These are phyloP conservation scores for Acer saccharum DNA, from an alignment of 345 rosid species.

Conservation along the genomic window DNA sequence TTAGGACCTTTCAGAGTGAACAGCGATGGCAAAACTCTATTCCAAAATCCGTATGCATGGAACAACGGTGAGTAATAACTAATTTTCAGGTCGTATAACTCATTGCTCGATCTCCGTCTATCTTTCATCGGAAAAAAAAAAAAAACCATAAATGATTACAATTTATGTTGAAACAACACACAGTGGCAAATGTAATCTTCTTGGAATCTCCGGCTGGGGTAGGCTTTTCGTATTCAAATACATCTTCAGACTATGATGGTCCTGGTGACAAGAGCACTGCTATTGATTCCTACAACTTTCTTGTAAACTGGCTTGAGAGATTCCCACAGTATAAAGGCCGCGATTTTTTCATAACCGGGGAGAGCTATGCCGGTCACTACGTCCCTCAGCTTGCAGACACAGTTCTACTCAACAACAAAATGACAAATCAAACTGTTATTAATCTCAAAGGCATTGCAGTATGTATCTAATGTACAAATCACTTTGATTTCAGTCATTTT, in stretches of 20 bases:
- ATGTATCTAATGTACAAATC: neutral
- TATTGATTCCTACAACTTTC: conserved; percentile 30
- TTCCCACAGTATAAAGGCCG: conserved; percentile 34
- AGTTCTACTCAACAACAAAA: conserved; percentile 25
- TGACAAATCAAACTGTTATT: conserved; percentile 22
- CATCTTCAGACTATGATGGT: conserved; percentile 8
- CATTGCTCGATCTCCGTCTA: too few relatives aligned
- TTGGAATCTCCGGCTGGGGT: conserved; percentile 20
- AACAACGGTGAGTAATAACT: conserved; percentile 29
- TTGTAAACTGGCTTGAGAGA: conserved; percentile 41
- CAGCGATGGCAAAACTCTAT: conserved; percentile 36
- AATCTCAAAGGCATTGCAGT: conserved; percentile 35
- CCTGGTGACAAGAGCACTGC: conserved; percentile 29
- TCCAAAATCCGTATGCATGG: conserved; percentile 34
- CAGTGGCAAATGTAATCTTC: conserved; percentile 24
- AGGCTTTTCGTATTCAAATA: conserved; percentile 24
- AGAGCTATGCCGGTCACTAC: conserved; percentile 44
- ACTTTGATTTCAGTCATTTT: too few relatives aligned
- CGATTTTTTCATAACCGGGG: conserved; percentile 40
- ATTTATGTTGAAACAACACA: neutral
- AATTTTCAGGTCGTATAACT: too few relatives aligned
- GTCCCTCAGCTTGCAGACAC: conserved; percentile 37
- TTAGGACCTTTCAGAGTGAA: conserved; percentile 41
- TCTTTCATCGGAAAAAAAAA: too few relatives aligned
- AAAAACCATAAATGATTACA: neutral